phyloP scores from a whole-genome alignment of 176 grass and related monocot genomes.

The Cymbopogon citratus region DNA sequence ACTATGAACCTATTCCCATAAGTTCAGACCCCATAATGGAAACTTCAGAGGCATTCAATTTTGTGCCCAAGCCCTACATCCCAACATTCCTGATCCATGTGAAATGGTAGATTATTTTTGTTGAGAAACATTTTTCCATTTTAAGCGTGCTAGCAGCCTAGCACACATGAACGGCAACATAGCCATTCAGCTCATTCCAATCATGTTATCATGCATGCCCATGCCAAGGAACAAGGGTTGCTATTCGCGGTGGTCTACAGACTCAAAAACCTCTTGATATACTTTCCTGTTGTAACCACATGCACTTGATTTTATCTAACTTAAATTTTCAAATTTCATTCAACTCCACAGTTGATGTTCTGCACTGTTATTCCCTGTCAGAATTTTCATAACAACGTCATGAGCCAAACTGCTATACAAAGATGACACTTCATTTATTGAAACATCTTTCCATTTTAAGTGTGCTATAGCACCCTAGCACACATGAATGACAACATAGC shows the following conservation, averaged over 20 bases:
- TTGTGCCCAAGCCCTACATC: background rate
- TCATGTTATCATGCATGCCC: background rate
- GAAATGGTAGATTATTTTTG: background rate
- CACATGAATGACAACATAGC: too few relatives aligned
- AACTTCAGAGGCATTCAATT: background rate
- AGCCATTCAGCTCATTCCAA: background rate
- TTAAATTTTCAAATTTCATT: background rate
- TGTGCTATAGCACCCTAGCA: too few relatives aligned
- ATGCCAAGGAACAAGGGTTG: background rate
- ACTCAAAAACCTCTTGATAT: constrained; percentile 12
- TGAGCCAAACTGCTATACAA: background rate
- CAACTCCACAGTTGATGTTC: background rate
- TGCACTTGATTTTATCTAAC: background rate
- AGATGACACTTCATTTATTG: background rate
- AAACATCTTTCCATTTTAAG: background rate
- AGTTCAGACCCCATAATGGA: background rate
- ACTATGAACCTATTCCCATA: background rate
- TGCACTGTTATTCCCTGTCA: background rate
- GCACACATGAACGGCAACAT: background rate
- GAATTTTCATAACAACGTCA: background rate
- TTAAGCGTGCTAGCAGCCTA: background rate
- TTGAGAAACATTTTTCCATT: background rate
- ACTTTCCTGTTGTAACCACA: background rate
- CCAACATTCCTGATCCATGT: background rate
- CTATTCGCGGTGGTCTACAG: constrained; percentile 1